Conservation (phyloP, 2,329 filamentous ascomycete species). For the Phyllosticta paracitricarpa region DNA sequence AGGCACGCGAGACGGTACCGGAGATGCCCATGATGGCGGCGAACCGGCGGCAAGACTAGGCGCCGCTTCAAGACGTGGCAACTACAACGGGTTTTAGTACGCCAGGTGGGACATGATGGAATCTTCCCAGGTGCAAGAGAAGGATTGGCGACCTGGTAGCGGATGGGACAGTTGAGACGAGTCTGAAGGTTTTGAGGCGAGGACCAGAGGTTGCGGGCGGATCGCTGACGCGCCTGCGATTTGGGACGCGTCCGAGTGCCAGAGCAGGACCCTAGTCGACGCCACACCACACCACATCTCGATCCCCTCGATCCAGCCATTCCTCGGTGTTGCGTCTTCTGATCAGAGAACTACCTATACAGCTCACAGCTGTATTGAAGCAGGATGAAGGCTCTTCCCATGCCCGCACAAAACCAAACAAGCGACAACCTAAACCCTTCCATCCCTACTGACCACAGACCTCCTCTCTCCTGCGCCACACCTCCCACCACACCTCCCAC, state of each 20-base stretch:
- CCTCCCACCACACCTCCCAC: not conserved
- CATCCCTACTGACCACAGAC: not conserved
- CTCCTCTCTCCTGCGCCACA: not conserved
- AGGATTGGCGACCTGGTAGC: not conserved
- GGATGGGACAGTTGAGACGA: not conserved
- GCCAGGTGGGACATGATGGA: not conserved
- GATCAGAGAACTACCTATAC: too few relatives aligned
- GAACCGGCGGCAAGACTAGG: not conserved
- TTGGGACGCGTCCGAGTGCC: slow-evolving; percentile 1
- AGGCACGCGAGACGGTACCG: slow-evolving; percentile 17
- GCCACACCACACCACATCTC: not conserved
- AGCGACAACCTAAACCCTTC: not conserved
- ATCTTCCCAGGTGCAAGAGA: not conserved
- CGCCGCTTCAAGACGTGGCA: not conserved
- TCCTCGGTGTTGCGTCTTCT: not conserved
- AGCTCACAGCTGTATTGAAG: too few relatives aligned
- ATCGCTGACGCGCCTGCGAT: slow-evolving; percentile 4
- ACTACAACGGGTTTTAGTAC: not conserved
- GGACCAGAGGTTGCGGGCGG: slow-evolving; percentile 1
- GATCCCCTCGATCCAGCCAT: too few relatives aligned
- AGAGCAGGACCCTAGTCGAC: not conserved
- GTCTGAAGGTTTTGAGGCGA: not conserved
- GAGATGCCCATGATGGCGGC: slow-evolving; percentile 29
- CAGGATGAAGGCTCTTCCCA: too few relatives aligned
- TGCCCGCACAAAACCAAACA: too few relatives aligned